These are phyloP conservation scores for Xylaria venustula DNA, from an alignment of 495 filamentous ascomycete genomes.

Conservation along the genomic window DNA sequence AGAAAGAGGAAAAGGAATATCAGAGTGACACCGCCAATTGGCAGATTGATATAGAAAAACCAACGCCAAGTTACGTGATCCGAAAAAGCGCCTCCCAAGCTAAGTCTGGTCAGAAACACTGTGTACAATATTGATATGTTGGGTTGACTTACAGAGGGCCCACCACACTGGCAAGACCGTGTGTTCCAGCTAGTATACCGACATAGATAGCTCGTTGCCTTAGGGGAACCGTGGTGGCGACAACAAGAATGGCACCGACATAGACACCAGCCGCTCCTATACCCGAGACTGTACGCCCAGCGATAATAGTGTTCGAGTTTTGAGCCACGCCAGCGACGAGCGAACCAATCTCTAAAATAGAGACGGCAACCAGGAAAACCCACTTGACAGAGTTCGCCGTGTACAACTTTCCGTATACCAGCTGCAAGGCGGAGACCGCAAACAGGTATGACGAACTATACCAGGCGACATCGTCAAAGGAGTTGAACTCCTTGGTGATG, in stretches of 20 bases:
- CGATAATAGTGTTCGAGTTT: slow-evolving; percentile 41
- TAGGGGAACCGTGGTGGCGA: slow-evolving; percentile 49
- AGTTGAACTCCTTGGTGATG: slow-evolving; percentile 77
- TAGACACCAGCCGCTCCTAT: slow-evolving; percentile 34
- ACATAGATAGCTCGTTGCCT: slow-evolving; percentile 62
- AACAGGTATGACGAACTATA: slow-evolving; percentile 52
- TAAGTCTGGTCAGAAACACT: no score
- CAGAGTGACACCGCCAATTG: slow-evolving; percentile 54
- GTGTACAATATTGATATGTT: no score
- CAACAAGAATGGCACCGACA: slow-evolving; percentile 12
- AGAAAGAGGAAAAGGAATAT: slow-evolving; percentile 55
- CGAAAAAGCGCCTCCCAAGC: slow-evolving; percentile 66
- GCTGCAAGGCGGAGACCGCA: slow-evolving; percentile 35
- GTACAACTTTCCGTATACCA: slow-evolving; percentile 24
- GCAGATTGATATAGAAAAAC: slow-evolving; percentile 56
- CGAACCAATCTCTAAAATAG: slow-evolving; percentile 40
- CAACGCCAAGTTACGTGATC: slow-evolving; percentile 22
- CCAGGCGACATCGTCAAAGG: slow-evolving; percentile 76
- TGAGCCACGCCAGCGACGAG: slow-evolving; percentile 47
- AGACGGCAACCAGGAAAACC: slow-evolving; percentile 29
- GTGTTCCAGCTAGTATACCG: slow-evolving; percentile 65
- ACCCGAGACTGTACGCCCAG: slow-evolving; percentile 50
- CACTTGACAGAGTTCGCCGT: slow-evolving; percentile 36
- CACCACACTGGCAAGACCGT: slow-evolving; percentile 67
- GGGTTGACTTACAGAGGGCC: slow-evolving; percentile 50